Conservation (phyloP, 768 basidiomycete species). For the Mycena galopus region DNA sequence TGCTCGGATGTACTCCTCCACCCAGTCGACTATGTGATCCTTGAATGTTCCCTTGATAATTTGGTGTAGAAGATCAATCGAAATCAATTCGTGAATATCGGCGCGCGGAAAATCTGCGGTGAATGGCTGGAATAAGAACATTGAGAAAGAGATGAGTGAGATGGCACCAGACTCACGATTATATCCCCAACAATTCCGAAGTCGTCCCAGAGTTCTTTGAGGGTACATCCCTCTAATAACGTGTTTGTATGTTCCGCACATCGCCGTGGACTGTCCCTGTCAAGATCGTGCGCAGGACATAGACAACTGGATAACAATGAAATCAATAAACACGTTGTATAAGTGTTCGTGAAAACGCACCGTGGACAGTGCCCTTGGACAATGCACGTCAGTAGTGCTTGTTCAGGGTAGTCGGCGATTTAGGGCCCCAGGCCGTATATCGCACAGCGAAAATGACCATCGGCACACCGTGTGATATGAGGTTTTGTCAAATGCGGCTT, state of each 20-base stretch:
- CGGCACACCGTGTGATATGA: constrained; percentile 31
- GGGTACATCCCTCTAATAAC: constrained; percentile 28
- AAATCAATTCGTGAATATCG: too few species aligned
- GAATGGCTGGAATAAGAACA: too few species aligned
- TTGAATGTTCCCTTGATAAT: too few species aligned
- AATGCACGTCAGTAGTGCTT: constrained; percentile 37
- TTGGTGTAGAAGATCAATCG: too few species aligned
- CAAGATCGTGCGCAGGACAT: neutral
- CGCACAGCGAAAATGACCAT: constrained; percentile 33
- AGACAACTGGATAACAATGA: neutral
- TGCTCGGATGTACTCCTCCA: too few species aligned
- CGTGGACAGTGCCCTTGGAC: constrained; percentile 44
- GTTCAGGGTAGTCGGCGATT: constrained; percentile 48
- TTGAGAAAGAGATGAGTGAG: neutral
- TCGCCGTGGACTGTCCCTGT: neutral
- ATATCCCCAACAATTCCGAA: constrained; percentile 39
- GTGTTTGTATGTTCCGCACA: constrained; percentile 33
- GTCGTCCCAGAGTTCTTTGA: constrained; percentile 44
- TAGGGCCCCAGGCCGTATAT: constrained; percentile 41
- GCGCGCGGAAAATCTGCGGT: too few species aligned
- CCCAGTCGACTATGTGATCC: too few species aligned
- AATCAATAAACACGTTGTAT: too few species aligned
- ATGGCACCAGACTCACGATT: constrained; percentile 29
- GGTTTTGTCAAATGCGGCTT: constrained; percentile 34
- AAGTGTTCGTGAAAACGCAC: constrained; percentile 27